Evolutionary conservation across 768 basidiomycete species (phyloP).

Genomic region (Serendipita indica): DNA sequence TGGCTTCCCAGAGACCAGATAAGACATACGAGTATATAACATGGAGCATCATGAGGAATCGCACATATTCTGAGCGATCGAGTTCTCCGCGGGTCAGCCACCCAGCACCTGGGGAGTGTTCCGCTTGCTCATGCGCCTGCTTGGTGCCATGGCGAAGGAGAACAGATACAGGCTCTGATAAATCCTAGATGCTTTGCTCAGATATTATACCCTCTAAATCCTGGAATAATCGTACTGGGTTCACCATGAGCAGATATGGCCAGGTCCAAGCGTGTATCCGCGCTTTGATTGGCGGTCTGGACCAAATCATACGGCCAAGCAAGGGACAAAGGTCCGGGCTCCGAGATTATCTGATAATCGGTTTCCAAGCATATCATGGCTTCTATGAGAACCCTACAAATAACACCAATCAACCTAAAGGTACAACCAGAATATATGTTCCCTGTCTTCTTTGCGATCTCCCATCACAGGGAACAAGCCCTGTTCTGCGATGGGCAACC

Average conservation of each 20-base stretch:
- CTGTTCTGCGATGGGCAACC: too few species aligned
- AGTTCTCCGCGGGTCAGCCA: conserved; percentile 45
- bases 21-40: conserved; percentile 53
- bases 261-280: background rate
- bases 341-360: too few species aligned
- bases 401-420: background rate
- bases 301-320: background rate
- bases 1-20: background rate
- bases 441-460: background rate
- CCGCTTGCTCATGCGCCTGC: conserved; percentile 40
- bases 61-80: conserved; percentile 47
- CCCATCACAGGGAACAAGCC: background rate
- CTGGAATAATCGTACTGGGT: too few species aligned
- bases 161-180: conserved; percentile 22
- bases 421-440: background rate
- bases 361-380: too few species aligned
- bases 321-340: too few species aligned
- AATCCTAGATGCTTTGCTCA: conserved; percentile 18
- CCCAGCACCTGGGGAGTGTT: conserved; percentile 41
- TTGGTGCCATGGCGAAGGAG: conserved; percentile 30
- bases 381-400: background rate
- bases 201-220: too few species aligned
- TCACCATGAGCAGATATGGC: background rate
- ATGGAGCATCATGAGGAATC: conserved; percentile 65
- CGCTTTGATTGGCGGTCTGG: background rate